Evolutionary conservation across 2,329 filamentous ascomycete species (phyloP).

Genomic region (Monosporascus sp.): DNA sequence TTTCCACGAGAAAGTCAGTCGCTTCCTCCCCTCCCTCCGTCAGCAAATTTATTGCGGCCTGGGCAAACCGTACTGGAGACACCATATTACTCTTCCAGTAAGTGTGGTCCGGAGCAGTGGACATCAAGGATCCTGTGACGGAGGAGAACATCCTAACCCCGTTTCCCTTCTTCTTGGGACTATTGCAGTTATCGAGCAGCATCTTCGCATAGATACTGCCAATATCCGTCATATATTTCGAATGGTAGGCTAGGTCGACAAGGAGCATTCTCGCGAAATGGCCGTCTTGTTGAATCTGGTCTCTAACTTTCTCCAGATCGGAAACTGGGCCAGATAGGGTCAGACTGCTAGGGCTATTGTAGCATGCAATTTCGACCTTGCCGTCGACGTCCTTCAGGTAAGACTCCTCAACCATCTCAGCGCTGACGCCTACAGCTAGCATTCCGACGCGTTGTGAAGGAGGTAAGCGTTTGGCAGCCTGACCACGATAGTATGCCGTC

Average conservation of each 20-base stretch:
- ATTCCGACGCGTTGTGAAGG: constrained; percentile 23
- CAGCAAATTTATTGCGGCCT: constrained; percentile 9
- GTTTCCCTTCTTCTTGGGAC: not conserved
- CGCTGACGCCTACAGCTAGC: constrained; percentile 23
- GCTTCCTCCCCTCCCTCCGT: constrained; percentile 1
- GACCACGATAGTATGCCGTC: constrained; percentile 26
- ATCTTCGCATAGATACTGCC: constrained; percentile 11
- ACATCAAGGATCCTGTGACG: constrained; percentile 2
- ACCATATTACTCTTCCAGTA: constrained; percentile 28
- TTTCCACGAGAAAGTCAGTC: constrained; percentile 17
- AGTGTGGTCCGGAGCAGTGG: not conserved
- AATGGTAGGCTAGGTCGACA: constrained; percentile 29
- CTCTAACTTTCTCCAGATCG: constrained; percentile 7
- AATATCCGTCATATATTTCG: constrained; percentile 19
- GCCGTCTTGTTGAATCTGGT: constrained; percentile 11
- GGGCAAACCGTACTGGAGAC: constrained; percentile 19
- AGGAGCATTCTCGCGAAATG: constrained; percentile 24
- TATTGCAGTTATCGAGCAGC: not conserved
- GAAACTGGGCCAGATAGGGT: constrained; percentile 22
- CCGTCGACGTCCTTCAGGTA: constrained; percentile 14
- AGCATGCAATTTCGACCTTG: constrained; percentile 15
- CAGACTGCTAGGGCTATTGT: constrained; percentile 23
- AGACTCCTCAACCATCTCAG: constrained; percentile 6
- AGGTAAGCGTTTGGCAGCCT: constrained; percentile 4
- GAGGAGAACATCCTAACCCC: constrained; percentile 11